Evolutionary conservation across 176 grass and related monocot species (phyloP).

Genomic region (Puccinellia tenuiflora): DNA sequence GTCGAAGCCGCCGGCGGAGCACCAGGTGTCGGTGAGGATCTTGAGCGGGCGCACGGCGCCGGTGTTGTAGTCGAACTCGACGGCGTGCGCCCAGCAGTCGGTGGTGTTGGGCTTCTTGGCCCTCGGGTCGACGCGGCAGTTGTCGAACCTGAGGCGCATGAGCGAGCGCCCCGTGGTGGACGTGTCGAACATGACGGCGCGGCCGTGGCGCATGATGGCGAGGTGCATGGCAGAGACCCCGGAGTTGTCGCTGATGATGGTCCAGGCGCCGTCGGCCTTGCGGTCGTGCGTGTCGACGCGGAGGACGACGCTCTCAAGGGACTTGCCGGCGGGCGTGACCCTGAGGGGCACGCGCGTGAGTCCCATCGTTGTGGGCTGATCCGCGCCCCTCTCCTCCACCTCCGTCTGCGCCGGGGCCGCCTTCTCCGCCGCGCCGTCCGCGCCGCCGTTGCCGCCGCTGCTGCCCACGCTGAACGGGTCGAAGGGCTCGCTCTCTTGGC

Average conservation of each 20-base stretch:
- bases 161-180: constrained; percentile 29
- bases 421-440: background rate
- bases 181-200: constrained; percentile 65
- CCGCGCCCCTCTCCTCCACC: constrained; percentile 31
- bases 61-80: constrained; percentile 50
- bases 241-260: constrained; percentile 44
- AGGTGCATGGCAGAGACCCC: constrained; percentile 73
- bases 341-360: constrained; percentile 12
- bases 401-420: background rate
- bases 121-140: constrained; percentile 49
- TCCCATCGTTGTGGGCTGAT: constrained; percentile 24
- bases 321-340: constrained; percentile 13
- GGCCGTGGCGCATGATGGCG: constrained; percentile 42
- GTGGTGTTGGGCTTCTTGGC: background rate
- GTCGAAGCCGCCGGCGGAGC: constrained; percentile 47
- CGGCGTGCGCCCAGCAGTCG: constrained; percentile 59
- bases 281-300: background rate
- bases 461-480: constrained; percentile 21
- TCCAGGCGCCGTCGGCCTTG: constrained; percentile 27
- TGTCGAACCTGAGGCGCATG: constrained; percentile 33
- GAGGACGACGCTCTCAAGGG: background rate
- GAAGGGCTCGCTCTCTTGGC: constrained; percentile 17
- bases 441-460: background rate
- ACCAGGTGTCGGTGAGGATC: constrained; percentile 54
- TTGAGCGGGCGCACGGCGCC: constrained; percentile 48